Evolutionary conservation across 2,329 filamentous ascomycete genomes (phyloP).

Genomic region (Pseudocercospora musae): DNA sequence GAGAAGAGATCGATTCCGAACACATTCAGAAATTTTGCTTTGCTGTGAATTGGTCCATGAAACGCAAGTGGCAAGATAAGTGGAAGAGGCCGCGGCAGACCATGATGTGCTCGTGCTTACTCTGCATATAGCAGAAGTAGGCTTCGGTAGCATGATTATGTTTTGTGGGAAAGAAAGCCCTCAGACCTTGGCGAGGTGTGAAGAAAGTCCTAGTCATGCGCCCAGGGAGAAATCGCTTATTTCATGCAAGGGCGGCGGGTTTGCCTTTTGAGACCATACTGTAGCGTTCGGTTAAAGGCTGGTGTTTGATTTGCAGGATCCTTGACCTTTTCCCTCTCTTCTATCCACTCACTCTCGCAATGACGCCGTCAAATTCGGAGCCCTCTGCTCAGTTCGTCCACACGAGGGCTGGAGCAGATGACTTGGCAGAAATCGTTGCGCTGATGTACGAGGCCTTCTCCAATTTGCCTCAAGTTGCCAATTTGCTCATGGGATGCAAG

Average conservation of each 20-base stretch:
- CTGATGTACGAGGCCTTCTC: conserved; percentile 1
- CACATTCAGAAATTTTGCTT: neutral
- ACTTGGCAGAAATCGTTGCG: conserved; percentile 9
- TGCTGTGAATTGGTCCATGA: neutral
- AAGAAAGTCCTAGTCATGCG: too few species aligned
- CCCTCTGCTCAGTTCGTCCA: conserved; percentile 1
- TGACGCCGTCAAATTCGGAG: neutral
- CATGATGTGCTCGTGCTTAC: too few species aligned
- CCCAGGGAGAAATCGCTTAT: too few species aligned
- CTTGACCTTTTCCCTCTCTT: neutral
- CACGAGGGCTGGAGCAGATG: conserved; percentile 4
- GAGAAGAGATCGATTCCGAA: neutral
- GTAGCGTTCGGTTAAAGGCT: too few species aligned
- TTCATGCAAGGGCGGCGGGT: too few species aligned
- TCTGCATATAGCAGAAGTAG: too few species aligned
- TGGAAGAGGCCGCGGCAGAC: too few species aligned
- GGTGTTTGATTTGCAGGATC: neutral
- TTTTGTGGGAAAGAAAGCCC: too few species aligned
- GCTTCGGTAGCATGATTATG: too few species aligned
- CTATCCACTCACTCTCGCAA: neutral
- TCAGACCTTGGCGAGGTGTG: too few species aligned
- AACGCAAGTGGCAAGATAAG: neutral
- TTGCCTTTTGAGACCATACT: too few species aligned
- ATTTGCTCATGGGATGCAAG: neutral
- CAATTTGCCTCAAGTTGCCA: neutral